These are phyloP conservation scores for Opeltia flavorubescens DNA, from an alignment of 495 filamentous ascomycete genomes.

Conservation along the genomic window DNA sequence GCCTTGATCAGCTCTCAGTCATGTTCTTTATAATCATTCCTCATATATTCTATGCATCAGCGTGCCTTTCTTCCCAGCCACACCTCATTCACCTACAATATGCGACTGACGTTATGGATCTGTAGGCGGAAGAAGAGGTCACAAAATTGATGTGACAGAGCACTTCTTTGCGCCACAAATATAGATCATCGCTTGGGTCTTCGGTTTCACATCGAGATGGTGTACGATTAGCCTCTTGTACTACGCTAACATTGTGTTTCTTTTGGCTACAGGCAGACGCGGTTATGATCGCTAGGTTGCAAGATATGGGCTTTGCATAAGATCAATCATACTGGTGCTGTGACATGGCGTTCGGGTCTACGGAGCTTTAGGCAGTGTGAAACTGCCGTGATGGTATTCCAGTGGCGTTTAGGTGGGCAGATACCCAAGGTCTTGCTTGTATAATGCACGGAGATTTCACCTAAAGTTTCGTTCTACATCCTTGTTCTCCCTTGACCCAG, in stretches of 20 bases:
- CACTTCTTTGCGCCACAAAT: constrained; percentile 12
- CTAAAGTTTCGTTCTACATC: no score
- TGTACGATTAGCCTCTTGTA: no score
- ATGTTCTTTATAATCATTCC: not conserved
- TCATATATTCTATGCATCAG: not conserved
- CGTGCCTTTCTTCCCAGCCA: not conserved
- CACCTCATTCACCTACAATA: not conserved
- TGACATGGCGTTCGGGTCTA: not conserved
- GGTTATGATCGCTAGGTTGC: no score
- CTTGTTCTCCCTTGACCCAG: not conserved
- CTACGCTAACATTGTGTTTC: no score
- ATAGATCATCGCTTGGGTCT: constrained; percentile 15
- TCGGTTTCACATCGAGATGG: no score
- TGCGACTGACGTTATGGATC: constrained; percentile 48
- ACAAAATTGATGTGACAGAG: constrained; percentile 78
- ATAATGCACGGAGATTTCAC: not conserved
- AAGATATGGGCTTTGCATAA: no score
- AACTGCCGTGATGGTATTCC: not conserved
- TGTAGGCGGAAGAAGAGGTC: constrained; percentile 66
- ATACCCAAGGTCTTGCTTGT: not conserved
- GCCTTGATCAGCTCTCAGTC: not conserved
- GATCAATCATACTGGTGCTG: no score
- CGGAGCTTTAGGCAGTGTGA: not conserved
- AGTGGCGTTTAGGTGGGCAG: not conserved
- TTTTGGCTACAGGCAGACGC: no score